Base-by-base conservation (phyloP, 805 yeast genomes). In the Barnettozyma sucrosica region DNA sequence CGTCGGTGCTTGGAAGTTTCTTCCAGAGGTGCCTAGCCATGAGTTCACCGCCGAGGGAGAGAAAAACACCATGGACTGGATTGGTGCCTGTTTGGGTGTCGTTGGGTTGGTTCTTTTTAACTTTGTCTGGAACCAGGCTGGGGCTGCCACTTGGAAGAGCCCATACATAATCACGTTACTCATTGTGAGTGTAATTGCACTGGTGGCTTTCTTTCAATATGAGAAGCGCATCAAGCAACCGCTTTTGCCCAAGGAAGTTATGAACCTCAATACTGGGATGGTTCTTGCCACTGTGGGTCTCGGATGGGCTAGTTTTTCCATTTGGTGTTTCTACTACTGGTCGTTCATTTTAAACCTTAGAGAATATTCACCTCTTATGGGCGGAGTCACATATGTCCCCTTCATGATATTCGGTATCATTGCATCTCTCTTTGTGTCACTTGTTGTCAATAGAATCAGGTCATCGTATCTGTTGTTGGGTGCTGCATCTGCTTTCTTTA, bases 231-330 rank as follows among this genome's bases (percentile, higher is more conserved):
- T 55, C 32, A 25, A 58, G 36, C 53, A 71, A 53, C 89, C 89
- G 10, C 60, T 83, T 14, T 55, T 83, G 7, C 89, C 89, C 2
- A 30, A 59, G 9, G 67, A 70, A 2, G 71, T 75, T 1, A 68
- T 81, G 60, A 70, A 69, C 44, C 47, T 63, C 7, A 71, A 75
- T 40, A 70, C 74, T 21, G 68, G 74, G 0, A 59, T 80, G 49
- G 76, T 81, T 2, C 64, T 85, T 38, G 55, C 65, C 1, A 70
- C 78, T 37, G 66, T 83, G 32, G 70, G 77, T 3, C 65, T 79
- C 6, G 92, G 92, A 0, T 85, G 93, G 93, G 83, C 87, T 2
- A 75, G 85, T 18, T 85, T 85, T 66, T 89, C 92, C 3, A 70
- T 83, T 24, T 83, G 85, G 81, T 68, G 81, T n/a, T 83, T 70